A percentile compares a stretch with the other conserved stretches of the same genome.
Evolutionary conservation across 768 basidiomycete species (phyloP).

Genomic region (Kwoniella sp.): DNA sequence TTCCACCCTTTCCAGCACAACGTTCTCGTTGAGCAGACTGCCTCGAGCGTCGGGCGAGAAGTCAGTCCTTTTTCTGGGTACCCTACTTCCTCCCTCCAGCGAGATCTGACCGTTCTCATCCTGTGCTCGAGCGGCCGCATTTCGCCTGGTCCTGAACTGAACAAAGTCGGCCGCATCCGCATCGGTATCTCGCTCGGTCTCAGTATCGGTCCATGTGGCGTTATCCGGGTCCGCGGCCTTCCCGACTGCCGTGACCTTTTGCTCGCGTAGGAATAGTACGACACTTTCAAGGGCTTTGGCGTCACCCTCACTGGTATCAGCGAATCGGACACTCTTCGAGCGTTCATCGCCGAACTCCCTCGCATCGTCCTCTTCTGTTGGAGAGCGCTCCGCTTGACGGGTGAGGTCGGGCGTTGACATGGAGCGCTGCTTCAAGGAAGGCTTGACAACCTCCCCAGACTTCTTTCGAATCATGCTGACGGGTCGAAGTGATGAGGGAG

Average conservation of each 20-base stretch:
- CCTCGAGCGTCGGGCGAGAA: slow-evolving; percentile 40
- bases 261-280: slow-evolving; percentile 86
- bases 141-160: slow-evolving; percentile 42
- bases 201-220: slow-evolving; percentile 53
- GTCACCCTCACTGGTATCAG: slow-evolving; percentile 36
- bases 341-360: slow-evolving; percentile 45
- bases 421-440: slow-evolving; percentile 75
- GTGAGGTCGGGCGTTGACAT: slow-evolving; percentile 55
- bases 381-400: slow-evolving; percentile 57
- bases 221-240: slow-evolving; percentile 56
- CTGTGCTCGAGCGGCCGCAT: slow-evolving; percentile 35
- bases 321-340: slow-evolving; percentile 81
- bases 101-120: slow-evolving; percentile 38
- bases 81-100: slow-evolving; percentile 38
- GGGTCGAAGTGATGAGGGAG: slow-evolving; percentile 19
- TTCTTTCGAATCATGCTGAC: slow-evolving; percentile 72
- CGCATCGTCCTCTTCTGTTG: slow-evolving; percentile 46
- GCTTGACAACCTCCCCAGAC: slow-evolving; percentile 86
- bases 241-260: slow-evolving; percentile 88
- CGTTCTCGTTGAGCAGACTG: slow-evolving; percentile 40
- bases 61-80: slow-evolving; percentile 43
- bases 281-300: slow-evolving; percentile 84
- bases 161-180: slow-evolving; percentile 45
- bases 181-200: slow-evolving; percentile 56
- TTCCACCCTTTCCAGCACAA: slow-evolving; percentile 52